Evolutionary conservation across 2,329 filamentous ascomycete genomes (phyloP).

Genomic region (Acephala macrosclerotiorum): DNA sequence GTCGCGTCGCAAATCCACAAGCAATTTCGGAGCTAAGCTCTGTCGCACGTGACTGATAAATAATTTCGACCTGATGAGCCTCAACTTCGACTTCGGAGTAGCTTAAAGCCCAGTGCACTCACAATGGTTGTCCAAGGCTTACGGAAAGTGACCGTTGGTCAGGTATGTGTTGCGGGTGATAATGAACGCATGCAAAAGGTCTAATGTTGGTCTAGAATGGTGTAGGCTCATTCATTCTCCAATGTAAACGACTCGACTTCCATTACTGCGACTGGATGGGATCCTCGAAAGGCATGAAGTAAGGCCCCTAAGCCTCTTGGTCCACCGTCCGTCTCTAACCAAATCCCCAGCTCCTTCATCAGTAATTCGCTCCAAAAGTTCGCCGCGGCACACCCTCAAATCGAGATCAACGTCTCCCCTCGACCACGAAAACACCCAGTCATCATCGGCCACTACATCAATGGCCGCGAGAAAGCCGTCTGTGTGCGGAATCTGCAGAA

Average conservation of each 20-base stretch:
- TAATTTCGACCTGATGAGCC: background rate
- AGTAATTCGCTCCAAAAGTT: slow-evolving; percentile 78
- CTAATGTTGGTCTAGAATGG: slow-evolving; percentile 76
- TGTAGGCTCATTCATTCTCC: slow-evolving; percentile 93
- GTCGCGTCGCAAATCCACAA: background rate
- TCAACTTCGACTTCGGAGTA: background rate
- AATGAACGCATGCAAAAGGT: background rate
- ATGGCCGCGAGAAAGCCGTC: slow-evolving; percentile 83
- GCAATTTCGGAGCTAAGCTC: background rate
- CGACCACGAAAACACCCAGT: slow-evolving; percentile 90
- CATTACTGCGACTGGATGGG: slow-evolving; percentile 98
- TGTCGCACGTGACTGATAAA: slow-evolving; percentile 22
- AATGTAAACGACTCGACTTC: slow-evolving; percentile 95
- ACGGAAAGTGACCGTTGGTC: slow-evolving; percentile 58
- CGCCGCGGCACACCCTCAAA: slow-evolving; percentile 80
- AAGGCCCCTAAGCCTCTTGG: slow-evolving; percentile 44
- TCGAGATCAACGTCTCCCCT: slow-evolving; percentile 92
- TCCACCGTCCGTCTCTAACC: slow-evolving; percentile 5
- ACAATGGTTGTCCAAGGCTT: slow-evolving; percentile 62
- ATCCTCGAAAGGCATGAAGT: slow-evolving; percentile 96
- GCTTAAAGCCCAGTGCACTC: slow-evolving; percentile 8
- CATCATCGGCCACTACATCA: slow-evolving; percentile 90
- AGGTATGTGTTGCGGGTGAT: slow-evolving; percentile 50
- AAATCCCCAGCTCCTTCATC: slow-evolving; percentile 74
- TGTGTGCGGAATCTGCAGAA: slow-evolving; percentile 88